These are phyloP conservation scores for Boechera retrofracta DNA, from an alignment of 345 rosid species.

Conservation along the genomic window DNA sequence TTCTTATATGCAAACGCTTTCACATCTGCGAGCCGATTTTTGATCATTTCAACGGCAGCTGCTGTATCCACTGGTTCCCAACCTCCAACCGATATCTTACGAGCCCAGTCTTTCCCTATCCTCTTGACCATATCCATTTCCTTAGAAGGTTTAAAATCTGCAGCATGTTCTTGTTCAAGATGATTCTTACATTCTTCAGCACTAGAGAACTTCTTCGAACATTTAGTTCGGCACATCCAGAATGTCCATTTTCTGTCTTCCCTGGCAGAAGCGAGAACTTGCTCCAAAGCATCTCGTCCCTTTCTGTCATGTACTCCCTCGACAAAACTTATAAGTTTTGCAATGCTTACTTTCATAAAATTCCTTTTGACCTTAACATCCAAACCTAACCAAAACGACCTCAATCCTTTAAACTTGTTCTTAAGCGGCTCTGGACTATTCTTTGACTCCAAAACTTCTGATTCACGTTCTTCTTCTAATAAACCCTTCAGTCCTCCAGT, in stretches of 20 bases:
- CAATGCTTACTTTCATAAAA: slow-evolving; percentile 29
- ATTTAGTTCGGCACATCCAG: slow-evolving; percentile 30
- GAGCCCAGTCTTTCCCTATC: slow-evolving; percentile 27
- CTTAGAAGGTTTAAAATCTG: background rate
- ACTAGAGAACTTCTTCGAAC: slow-evolving; percentile 8
- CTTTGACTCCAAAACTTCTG: background rate
- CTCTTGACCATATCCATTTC: background rate
- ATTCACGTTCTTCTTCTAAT: background rate
- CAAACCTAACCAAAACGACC: slow-evolving; percentile 25
- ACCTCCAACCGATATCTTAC: background rate
- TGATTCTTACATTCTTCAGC: slow-evolving; percentile 30
- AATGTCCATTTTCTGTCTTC: slow-evolving; percentile 20
- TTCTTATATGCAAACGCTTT: slow-evolving; percentile 18
- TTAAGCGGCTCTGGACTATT: background rate
- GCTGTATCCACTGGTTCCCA: slow-evolving; percentile 38
- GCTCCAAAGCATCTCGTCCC: slow-evolving; percentile 2
- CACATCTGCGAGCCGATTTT: slow-evolving; percentile 1
- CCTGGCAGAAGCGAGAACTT: slow-evolving; percentile 14
- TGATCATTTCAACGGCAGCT: slow-evolving; percentile 39
- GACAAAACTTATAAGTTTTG: background rate
- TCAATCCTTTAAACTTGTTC: background rate
- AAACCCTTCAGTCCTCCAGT: background rate
- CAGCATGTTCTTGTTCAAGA: slow-evolving; percentile 31
- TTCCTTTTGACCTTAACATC: slow-evolving; percentile 16
- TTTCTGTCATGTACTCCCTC: background rate